These are phyloP conservation scores for Monilinia polystroma DNA, from an alignment of 2,329 filamentous ascomycete species.

Conservation along the genomic window DNA sequence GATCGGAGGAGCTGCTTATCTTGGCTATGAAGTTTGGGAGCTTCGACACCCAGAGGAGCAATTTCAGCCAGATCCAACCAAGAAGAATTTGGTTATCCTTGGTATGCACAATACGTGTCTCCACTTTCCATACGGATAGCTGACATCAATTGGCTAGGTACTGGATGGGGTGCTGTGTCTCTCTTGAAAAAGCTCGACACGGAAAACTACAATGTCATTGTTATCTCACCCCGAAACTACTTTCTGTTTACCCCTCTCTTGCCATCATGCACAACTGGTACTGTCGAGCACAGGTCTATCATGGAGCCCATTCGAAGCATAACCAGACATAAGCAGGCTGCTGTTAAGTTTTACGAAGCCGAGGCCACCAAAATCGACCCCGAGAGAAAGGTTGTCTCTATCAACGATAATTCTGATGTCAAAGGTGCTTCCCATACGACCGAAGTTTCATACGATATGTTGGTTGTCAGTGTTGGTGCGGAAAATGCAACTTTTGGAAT, in stretches of 20 bases:
- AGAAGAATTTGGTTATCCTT: slow-evolving; percentile 96
- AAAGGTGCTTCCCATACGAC: slow-evolving; percentile 79
- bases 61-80: slow-evolving; percentile 72
- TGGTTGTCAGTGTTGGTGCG: slow-evolving; percentile 93
- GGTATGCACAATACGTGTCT: slow-evolving; percentile 55
- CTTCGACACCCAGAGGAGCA: slow-evolving; percentile 81
- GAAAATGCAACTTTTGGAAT: slow-evolving; percentile 99
- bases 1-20: slow-evolving; percentile 66
- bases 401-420: slow-evolving; percentile 90
- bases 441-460: slow-evolving; percentile 96
- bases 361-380: slow-evolving; percentile 95
- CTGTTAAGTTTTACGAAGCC: slow-evolving; percentile 96
- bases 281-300: slow-evolving; percentile 98
- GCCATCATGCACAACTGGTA: slow-evolving; percentile 94
- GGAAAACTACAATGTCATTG: slow-evolving; percentile 97
- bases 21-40: slow-evolving; percentile 79
- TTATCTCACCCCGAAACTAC: slow-evolving; percentile 98
- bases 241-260: slow-evolving; percentile 98
- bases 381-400: slow-evolving; percentile 81
- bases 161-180: slow-evolving; percentile 94
- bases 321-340: slow-evolving; percentile 87
- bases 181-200: slow-evolving; percentile 98
- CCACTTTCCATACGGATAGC: slow-evolving; percentile 12
- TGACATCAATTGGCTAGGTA: slow-evolving; percentile 57
- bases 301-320: slow-evolving; percentile 99